These are phyloP conservation scores for Backusella parvicylindrica DNA, from an alignment of 192 early-diverging fungal genomes.

Conservation along the genomic window DNA sequence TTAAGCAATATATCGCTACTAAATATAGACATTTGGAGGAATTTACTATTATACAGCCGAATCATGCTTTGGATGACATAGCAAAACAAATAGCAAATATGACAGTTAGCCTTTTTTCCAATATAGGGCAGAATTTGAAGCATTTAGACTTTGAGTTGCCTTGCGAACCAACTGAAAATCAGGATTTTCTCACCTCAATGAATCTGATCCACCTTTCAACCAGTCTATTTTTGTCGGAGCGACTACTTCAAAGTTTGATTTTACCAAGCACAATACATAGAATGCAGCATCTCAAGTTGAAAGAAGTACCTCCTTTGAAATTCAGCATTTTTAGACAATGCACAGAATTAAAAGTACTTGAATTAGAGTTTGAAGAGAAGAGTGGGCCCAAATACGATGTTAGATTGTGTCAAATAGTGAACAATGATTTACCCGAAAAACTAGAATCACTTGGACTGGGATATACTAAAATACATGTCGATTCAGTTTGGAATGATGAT, in stretches of 20 bases:
- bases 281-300: neutral
- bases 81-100: neutral
- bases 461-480: neutral
- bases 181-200: neutral
- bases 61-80: neutral
- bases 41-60: neutral
- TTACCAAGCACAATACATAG: neutral
- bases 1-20: neutral
- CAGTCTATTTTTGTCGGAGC: neutral
- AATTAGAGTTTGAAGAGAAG: neutral
- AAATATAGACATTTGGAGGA: neutral
- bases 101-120: neutral
- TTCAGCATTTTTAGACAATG: neutral
- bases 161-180: neutral
- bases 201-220: neutral
- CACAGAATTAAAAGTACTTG: neutral
- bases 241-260: neutral
- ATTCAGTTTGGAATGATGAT: neutral
- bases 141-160: neutral
- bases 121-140: neutral
- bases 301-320: neutral
- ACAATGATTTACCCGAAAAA: neutral
- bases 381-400: neutral
- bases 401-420: neutral
- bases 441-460: neutral